Evolutionary conservation across 2,329 filamentous ascomycete species (phyloP), one percentile per base, ranked within the genome.

Genomic region (Neonectria hederae): DNA sequence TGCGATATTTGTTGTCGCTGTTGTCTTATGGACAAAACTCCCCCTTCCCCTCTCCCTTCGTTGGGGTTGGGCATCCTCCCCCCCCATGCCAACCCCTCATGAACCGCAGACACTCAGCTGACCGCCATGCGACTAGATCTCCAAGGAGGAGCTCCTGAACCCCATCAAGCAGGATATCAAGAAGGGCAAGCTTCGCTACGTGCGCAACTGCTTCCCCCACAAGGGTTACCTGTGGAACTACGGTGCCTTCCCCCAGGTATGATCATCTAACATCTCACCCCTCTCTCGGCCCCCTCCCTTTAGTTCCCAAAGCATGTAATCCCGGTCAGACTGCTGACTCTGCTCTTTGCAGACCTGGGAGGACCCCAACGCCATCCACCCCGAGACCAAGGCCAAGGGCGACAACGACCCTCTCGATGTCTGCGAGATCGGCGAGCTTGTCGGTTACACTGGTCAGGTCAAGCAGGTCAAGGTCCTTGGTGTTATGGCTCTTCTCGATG

Each of bases 151-250:
- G 83, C 88, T 92, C 78, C 91, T 98, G 81, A 98, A 97, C 88
- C 95, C 95, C 80, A 97, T 97, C 87, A 97, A 97, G 91, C 96
- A 99, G 87, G 96, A 99, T 82, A 89, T 90, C 83, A 98, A 99
- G 92, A 98, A 99, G 89, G 96, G 95, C 89, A 98, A 97, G 89
- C 94, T 98, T 77, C 93, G 96, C 79, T 99, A 91, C 81, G 96
- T 99, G 81, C 94, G 96, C 85, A 99, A 99, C 91, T 99, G 96
- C 91, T 99, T 99, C 89, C 96, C 96, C 76, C 96, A 99, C 92
- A 98, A 99, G 90, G 96, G 96, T 74, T 99, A 99, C 84, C 93
- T 99, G 76, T 99, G 96, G 96, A 99, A 99, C 90, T 99, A 99
- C 85, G 96, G 96, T 85, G 94, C 94, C 83, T 98, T 99, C 90